Evolutionary conservation across 768 basidiomycete genomes (phyloP).

Genomic region (Roridomyces roridus): DNA sequence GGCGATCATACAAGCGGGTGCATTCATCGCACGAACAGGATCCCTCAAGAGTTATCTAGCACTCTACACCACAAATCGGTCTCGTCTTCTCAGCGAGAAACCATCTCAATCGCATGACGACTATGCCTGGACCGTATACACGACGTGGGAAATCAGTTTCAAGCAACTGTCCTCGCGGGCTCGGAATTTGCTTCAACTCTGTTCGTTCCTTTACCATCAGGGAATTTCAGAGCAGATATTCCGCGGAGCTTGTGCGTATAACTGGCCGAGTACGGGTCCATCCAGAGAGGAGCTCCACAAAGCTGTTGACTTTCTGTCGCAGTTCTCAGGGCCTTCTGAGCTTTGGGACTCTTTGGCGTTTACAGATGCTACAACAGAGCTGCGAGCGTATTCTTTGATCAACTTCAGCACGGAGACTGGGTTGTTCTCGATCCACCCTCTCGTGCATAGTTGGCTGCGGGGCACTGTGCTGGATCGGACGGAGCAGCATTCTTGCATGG

Average conservation of each 20-base stretch:
- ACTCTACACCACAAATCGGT: not conserved
- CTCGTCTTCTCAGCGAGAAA: not conserved
- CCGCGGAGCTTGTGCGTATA: not conserved
- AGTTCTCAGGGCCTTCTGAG: not conserved
- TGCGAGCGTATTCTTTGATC: slow-evolving; percentile 1
- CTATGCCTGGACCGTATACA: slow-evolving; percentile 12
- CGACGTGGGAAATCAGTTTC: slow-evolving; percentile 13
- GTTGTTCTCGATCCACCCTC: not conserved
- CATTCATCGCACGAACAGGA: slow-evolving; percentile 1
- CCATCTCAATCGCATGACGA: slow-evolving; percentile 4
- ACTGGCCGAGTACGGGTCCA: not conserved
- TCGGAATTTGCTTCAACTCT: not conserved
- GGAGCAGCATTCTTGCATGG: too few species aligned
- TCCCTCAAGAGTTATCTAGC: not conserved
- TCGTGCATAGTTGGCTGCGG: not conserved
- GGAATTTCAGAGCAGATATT: not conserved
- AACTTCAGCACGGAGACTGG: not conserved
- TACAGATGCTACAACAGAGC: not conserved
- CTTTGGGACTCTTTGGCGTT: not conserved
- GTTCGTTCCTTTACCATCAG: not conserved
- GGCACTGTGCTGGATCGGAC: too few species aligned
- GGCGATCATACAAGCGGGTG: slow-evolving; percentile 9
- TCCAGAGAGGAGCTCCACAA: not conserved
- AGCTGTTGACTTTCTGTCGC: not conserved
- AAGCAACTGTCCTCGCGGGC: not conserved